Evolutionary conservation across 805 yeast genomes (phyloP).

Genomic region (Debaryomyces hansenii): DNA sequence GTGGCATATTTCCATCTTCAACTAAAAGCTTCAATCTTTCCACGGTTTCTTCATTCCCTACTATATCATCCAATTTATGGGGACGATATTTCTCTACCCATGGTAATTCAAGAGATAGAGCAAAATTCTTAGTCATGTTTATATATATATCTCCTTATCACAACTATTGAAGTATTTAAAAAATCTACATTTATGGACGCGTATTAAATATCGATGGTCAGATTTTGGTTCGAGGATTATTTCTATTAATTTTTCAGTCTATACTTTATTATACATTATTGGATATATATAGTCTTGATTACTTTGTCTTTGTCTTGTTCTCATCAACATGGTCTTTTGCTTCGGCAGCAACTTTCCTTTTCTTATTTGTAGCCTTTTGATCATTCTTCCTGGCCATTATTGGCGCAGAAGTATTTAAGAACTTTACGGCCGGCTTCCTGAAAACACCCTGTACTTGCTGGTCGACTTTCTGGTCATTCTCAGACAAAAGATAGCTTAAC

Average conservation of each 20-base stretch:
- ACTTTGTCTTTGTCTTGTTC: too few relatives aligned
- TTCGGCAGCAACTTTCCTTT: neutral
- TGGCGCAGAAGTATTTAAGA: conserved; percentile 49
- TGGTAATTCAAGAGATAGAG: conserved; percentile 33
- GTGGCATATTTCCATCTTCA: conserved; percentile 94
- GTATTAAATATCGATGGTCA: neutral
- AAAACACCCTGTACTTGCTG: conserved; percentile 11
- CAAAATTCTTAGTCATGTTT: conserved; percentile 8
- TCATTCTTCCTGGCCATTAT: conserved; percentile 23
- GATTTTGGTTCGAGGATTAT: conserved; percentile 8
- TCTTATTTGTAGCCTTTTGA: conserved; percentile 12
- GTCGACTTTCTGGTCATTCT: neutral
- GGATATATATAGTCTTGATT: too few relatives aligned
- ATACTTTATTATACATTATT: too few relatives aligned
- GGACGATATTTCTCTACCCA: conserved; percentile 97
- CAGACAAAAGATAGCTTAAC: conserved; percentile 34
- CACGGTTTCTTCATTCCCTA: conserved; percentile 90
- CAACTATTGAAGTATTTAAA: conserved; percentile 1
- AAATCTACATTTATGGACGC: neutral
- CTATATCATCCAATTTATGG: conserved; percentile 71
- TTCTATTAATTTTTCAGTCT: neutral
- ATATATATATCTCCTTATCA: neutral
- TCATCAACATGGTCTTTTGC: too few relatives aligned
- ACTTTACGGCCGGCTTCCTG: conserved; percentile 38
- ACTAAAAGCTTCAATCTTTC: conserved; percentile 83